These are phyloP conservation scores for Citeromyces hawaiiensis DNA, from an alignment of 1,139 yeast species.

Conservation along the genomic window DNA sequence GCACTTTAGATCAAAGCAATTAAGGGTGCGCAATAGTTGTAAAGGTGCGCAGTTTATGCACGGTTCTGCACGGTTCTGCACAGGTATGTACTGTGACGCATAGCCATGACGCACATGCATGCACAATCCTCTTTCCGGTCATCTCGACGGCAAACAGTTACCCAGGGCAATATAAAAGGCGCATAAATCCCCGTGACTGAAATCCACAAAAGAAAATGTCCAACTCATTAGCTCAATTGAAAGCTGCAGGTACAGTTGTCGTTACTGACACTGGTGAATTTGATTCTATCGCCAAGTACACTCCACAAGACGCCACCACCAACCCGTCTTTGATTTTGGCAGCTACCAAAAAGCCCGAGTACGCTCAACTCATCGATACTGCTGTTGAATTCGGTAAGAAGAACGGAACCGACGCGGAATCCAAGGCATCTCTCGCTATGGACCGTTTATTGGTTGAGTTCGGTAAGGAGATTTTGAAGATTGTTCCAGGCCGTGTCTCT, in stretches of 20 bases:
- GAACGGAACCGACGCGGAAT: conserved; percentile 44
- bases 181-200: neutral
- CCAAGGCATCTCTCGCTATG: conserved; percentile 63
- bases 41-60: too few relatives aligned
- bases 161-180: too few relatives aligned
- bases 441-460: conserved; percentile 92
- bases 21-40: too few relatives aligned
- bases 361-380: conserved; percentile 77
- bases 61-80: too few relatives aligned
- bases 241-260: conserved; percentile 89
- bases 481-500: conserved; percentile 98
- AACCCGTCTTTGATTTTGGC: conserved; percentile 97
- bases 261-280: conserved; percentile 99
- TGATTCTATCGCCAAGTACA: conserved; percentile 92
- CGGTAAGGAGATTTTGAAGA: conserved; percentile 84
- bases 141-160: too few relatives aligned
- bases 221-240: conserved; percentile 83
- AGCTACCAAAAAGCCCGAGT: conserved; percentile 83
- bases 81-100: too few relatives aligned
- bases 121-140: too few relatives aligned
- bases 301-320: conserved; percentile 99
- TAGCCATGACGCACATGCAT: conserved; percentile 1
- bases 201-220: conserved; percentile 21
- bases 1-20: too few relatives aligned
- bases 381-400: conserved; percentile 81